Percentiles rank a stretch among this genome's conserved stretches.
These are phyloP conservation scores for Hippophae rhamnoides DNA, from an alignment of 306 rosid species.

Conservation along the genomic window DNA sequence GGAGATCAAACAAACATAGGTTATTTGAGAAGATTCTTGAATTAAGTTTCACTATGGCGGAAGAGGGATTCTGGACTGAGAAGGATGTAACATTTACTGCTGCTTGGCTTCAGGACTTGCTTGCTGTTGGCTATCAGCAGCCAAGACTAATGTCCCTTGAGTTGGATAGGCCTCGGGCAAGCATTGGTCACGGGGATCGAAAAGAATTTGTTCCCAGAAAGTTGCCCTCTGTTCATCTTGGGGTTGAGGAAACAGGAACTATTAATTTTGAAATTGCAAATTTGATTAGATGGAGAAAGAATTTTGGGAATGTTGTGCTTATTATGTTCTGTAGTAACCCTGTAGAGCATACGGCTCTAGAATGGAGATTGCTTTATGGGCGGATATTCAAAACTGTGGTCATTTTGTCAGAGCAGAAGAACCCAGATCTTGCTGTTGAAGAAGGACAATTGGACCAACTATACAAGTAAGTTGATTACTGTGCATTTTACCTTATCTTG, in stretches of 20 bases:
- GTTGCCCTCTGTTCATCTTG: conserved; percentile 71
- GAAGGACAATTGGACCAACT: conserved; percentile 45
- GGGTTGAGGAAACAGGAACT: conserved; percentile 59
- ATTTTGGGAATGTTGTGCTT: conserved; percentile 66
- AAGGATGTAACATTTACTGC: conserved; percentile 60
- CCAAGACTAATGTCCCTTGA: conserved; percentile 52
- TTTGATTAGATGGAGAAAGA: conserved; percentile 67
- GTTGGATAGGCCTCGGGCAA: conserved; percentile 41
- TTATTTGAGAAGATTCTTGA: conserved; percentile 68
- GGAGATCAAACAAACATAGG: conserved; percentile 56
- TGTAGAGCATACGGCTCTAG: conserved; percentile 67
- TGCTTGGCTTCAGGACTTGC: conserved; percentile 74
- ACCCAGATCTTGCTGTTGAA: conserved; percentile 52
- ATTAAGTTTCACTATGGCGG: conserved; percentile 57
- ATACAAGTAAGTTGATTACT: conserved; percentile 45
- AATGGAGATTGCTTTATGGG: conserved; percentile 81
- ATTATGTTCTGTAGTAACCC: conserved; percentile 52
- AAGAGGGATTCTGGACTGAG: conserved; percentile 68
- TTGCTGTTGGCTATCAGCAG: conserved; percentile 63
- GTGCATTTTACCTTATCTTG: conserved; percentile 1
- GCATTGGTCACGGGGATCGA: conserved; percentile 40
- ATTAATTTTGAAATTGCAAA: conserved; percentile 68
- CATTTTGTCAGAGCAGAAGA: conserved; percentile 45
- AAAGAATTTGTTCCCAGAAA: conserved; percentile 59
- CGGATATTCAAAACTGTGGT: conserved; percentile 65